A percentile compares a stretch with the other conserved stretches of the same genome.
phyloP scores from a whole-genome alignment of 495 filamentous ascomycete genomes.

The Hypoxylon lienhwacheense region DNA sequence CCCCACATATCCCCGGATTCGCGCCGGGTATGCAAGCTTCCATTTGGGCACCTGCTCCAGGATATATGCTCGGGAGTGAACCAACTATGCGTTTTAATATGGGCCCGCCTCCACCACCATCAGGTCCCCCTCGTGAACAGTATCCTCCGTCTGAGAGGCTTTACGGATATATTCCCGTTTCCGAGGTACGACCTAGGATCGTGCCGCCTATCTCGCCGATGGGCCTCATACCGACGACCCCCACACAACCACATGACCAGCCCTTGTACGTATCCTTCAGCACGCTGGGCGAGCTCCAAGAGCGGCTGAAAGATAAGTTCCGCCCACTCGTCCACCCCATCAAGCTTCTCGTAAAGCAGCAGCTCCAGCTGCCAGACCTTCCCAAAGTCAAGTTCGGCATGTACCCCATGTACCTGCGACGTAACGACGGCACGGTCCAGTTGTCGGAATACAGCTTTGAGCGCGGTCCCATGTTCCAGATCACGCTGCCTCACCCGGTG shows the following conservation, averaged over 20 bases:
- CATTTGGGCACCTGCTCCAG: too few relatives aligned
- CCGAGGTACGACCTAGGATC: too few relatives aligned
- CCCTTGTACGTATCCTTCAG: neutral
- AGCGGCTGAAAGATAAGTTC: neutral
- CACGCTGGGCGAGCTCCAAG: neutral
- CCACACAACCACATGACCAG: neutral
- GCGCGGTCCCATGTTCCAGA: slow-evolving; percentile 12
- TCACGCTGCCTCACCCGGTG: slow-evolving; percentile 5
- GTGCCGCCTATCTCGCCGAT: too few relatives aligned
- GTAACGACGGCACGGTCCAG: neutral
- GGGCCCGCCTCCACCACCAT: too few relatives aligned
- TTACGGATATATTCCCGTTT: too few relatives aligned
- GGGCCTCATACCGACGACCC: neutral
- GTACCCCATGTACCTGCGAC: slow-evolving; percentile 5
- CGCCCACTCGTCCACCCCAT: slow-evolving; percentile 12
- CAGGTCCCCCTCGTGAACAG: too few relatives aligned
- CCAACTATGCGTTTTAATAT: too few relatives aligned
- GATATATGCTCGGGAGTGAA: too few relatives aligned
- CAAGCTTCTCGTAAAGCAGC: neutral
- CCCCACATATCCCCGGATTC: too few relatives aligned
- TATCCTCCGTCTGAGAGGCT: too few relatives aligned
- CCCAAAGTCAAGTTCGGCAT: slow-evolving; percentile 22
- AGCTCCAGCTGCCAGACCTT: neutral
- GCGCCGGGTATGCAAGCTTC: too few relatives aligned
- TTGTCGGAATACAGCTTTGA: neutral